phyloP scores from a whole-genome alignment of 805 yeast species.

The Metschnikowia santaceciliae region DNA sequence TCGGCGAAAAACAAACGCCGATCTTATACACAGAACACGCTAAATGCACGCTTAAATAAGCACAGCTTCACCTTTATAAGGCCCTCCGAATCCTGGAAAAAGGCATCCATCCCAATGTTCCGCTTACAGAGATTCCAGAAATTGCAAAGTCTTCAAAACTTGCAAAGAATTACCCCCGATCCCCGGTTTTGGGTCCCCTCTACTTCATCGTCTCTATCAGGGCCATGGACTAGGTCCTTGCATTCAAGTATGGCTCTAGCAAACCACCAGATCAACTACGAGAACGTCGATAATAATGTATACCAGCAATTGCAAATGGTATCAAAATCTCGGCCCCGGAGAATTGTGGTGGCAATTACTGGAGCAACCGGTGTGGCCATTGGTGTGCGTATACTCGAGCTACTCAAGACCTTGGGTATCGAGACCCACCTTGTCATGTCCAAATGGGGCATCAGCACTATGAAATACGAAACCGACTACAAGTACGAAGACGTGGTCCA shows the following conservation, averaged over 20 bases:
- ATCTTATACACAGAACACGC: not conserved
- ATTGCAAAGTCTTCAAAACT: not conserved
- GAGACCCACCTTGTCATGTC: slow-evolving; percentile 25
- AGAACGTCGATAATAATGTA: not conserved
- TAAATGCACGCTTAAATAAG: not conserved
- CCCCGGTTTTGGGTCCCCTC: not conserved
- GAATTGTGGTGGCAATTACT: slow-evolving; percentile 25
- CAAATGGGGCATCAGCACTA: slow-evolving; percentile 26
- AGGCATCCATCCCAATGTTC: not conserved
- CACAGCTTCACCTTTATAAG: not conserved
- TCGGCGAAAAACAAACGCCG: not conserved
- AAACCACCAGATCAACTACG: not conserved
- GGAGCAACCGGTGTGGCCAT: slow-evolving; percentile 25
- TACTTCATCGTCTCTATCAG: no score
- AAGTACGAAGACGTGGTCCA: slow-evolving; percentile 14
- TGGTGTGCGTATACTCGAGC: slow-evolving; percentile 20
- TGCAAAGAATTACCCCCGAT: not conserved
- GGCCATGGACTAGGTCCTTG: not conserved
- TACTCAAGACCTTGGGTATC: slow-evolving; percentile 13
- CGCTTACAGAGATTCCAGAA: not conserved
- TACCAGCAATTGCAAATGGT: not conserved
- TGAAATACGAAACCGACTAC: slow-evolving; percentile 25
- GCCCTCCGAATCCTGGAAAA: no score
- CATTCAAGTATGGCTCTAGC: not conserved
- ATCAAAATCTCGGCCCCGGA: slow-evolving; percentile 12